Conservation (phyloP, 345 rosid species). For the Populus tremula region DNA sequence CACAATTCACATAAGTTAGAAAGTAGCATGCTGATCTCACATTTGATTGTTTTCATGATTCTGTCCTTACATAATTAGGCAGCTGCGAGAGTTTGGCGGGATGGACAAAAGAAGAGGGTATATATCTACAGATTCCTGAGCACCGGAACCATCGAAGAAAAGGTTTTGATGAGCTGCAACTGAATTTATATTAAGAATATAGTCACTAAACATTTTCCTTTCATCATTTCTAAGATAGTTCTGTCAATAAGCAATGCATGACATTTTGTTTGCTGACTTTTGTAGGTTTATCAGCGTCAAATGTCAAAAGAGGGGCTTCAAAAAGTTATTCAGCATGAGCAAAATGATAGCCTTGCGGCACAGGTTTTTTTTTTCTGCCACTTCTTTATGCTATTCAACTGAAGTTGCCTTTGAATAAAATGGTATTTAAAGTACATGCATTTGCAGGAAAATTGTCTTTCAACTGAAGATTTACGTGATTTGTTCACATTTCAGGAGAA, state of each 20-base stretch:
- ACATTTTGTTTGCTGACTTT: conserved; percentile 16
- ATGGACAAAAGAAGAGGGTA: conserved; percentile 98
- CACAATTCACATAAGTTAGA: background rate
- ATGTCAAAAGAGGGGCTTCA: conserved; percentile 99
- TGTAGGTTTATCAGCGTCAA: conserved; percentile 94
- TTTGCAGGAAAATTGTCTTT: conserved; percentile 77
- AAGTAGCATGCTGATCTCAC: conserved; percentile 12
- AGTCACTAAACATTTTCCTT: background rate
- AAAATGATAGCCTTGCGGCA: conserved; percentile 38
- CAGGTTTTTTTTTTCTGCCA: conserved; percentile 45
- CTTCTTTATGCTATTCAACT: conserved; percentile 7
- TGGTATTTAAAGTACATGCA: conserved; percentile 5
- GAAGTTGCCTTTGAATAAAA: conserved; percentile 6
- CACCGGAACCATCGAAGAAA: conserved; percentile 98
- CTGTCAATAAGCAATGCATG: background rate
- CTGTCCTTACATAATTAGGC: conserved; percentile 50
- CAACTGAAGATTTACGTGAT: conserved; percentile 82
- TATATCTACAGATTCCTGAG: conserved; percentile 91
- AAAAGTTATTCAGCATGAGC: conserved; percentile 80
- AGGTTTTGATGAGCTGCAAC: conserved; percentile 44
- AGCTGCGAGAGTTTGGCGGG: conserved; percentile 99
- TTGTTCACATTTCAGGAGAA: conserved; percentile 74
- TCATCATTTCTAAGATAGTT: background rate
- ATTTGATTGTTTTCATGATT: conserved; percentile 19
- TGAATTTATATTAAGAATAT: background rate